Conservation (phyloP, 2,329 filamentous ascomycete species). For the Davidsoniella eucalypti region DNA sequence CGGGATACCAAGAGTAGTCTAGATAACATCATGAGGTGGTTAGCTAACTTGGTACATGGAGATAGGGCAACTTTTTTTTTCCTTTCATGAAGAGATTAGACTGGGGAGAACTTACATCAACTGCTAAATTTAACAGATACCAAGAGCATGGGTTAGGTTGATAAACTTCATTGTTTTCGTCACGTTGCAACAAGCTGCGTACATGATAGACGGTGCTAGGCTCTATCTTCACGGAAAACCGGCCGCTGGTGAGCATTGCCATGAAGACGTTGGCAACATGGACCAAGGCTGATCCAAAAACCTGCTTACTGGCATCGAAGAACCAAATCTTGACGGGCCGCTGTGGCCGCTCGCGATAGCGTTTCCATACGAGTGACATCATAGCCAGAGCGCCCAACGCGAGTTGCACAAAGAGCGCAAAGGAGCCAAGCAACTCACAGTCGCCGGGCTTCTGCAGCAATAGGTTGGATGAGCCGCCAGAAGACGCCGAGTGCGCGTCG, state of each 20-base stretch:
- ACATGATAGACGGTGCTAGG: constrained; percentile 25
- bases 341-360: constrained; percentile 82
- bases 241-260: constrained; percentile 85
- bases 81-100: not conserved
- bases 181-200: constrained; percentile 21
- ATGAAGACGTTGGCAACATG: constrained; percentile 90
- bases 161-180: constrained; percentile 36
- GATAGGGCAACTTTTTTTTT: not conserved
- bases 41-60: not conserved
- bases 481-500: constrained; percentile 5
- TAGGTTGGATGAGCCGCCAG: constrained; percentile 15
- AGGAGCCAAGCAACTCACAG: constrained; percentile 76
- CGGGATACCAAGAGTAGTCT: constrained; percentile 93
- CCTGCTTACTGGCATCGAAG: constrained; percentile 94
- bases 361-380: constrained; percentile 77
- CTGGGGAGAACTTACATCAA: constrained; percentile 56
- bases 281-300: constrained; percentile 80
- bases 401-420: constrained; percentile 78
- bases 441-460: constrained; percentile 36
- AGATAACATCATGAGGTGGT: constrained; percentile 4
- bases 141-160: constrained; percentile 90
- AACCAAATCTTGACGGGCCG: constrained; percentile 92
- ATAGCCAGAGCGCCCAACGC: constrained; percentile 72
- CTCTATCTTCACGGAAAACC: constrained; percentile 51
- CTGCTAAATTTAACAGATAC: constrained; percentile 83